Conservation (phyloP, 345 rosid genomes). For the Diplotaxis tenuifolia region DNA sequence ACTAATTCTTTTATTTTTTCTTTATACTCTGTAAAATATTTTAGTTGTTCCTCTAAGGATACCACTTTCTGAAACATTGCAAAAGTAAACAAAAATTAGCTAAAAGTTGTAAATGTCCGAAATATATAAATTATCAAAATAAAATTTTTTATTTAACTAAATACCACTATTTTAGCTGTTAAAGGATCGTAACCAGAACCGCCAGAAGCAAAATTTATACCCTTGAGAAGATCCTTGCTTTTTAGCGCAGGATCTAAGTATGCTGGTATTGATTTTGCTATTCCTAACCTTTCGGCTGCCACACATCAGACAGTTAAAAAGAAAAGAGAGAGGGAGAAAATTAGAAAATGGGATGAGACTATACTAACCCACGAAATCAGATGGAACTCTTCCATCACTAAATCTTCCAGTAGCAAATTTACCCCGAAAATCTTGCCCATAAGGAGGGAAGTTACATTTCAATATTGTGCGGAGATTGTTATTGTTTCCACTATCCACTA, state of each 20-base stretch:
- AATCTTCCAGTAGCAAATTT: conserved; percentile 21
- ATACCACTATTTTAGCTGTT: conserved; percentile 46
- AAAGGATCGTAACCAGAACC: conserved; percentile 63
- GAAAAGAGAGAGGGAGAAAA: background rate
- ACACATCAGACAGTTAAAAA: background rate
- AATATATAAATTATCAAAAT: background rate
- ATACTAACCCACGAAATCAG: conserved; percentile 4
- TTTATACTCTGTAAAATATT: conserved; percentile 44
- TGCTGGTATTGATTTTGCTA: conserved; percentile 47
- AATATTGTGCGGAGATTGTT: conserved; percentile 15
- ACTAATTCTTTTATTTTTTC: conserved; percentile 21
- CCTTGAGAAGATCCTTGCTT: conserved; percentile 47
- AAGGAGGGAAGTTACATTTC: conserved; percentile 11
- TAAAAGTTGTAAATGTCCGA: background rate
- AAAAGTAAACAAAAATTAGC: background rate
- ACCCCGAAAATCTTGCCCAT: conserved; percentile 6
- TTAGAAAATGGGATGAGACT: background rate
- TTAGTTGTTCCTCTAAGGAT: conserved; percentile 35
- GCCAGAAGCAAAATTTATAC: conserved; percentile 60
- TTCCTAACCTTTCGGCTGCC: conserved; percentile 49
- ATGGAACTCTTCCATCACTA: conserved; percentile 20
- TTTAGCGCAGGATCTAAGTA: conserved; percentile 45
- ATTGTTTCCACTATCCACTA: conserved; percentile 27
- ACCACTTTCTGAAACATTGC: conserved; percentile 13
- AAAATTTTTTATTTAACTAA: background rate